Evolutionary conservation across 148 eudicot species (phyloP).

Genomic region (Camellia granthamiana): DNA sequence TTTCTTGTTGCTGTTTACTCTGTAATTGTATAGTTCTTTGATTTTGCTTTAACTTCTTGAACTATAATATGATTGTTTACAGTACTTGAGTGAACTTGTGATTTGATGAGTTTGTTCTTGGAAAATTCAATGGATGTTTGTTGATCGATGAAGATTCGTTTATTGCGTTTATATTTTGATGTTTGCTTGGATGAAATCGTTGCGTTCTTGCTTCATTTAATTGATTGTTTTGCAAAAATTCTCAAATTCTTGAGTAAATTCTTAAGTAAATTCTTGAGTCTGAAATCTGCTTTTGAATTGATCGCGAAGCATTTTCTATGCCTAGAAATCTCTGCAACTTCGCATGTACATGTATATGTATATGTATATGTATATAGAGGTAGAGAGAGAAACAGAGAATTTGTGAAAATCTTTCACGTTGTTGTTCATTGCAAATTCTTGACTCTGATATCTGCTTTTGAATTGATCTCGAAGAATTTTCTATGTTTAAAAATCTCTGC

Average conservation of each 20-base stretch:
- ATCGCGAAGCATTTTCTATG: background rate
- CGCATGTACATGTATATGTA: background rate
- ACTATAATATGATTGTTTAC: background rate
- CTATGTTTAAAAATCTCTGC: background rate
- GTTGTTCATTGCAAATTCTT: background rate
- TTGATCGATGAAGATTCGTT: background rate
- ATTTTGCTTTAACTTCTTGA: background rate
- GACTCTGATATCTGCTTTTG: background rate
- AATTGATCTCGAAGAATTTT: background rate
- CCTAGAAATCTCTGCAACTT: background rate
- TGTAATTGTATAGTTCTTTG: background rate
- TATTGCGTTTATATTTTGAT: background rate
- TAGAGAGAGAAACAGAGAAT: background rate
- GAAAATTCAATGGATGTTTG: background rate
- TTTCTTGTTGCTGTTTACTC: conserved; percentile 3
- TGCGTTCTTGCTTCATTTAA: background rate
- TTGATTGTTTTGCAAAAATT: too few species aligned
- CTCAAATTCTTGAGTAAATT: background rate
- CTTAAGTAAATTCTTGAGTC: background rate
- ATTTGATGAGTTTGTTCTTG: background rate
- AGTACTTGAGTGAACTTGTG: background rate
- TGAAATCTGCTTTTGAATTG: background rate
- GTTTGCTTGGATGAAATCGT: background rate
- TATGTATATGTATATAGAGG: background rate
- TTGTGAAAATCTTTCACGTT: too few species aligned